phyloP scores from a whole-genome alignment of 441 rosid species.

The Euphorbia schlechtendalii region DNA sequence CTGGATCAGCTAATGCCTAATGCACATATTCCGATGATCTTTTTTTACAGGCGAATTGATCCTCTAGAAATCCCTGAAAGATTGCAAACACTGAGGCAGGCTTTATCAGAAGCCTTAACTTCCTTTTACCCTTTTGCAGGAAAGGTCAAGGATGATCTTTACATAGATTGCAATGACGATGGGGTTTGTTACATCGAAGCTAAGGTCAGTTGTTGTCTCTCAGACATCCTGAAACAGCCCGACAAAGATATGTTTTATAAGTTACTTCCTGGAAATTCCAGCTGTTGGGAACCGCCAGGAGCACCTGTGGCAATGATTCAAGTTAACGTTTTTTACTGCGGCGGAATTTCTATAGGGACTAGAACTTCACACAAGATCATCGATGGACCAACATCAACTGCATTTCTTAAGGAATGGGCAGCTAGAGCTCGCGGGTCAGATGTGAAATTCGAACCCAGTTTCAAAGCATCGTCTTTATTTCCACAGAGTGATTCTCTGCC shows the following conservation, averaged over 20 bases:
- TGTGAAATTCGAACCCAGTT: not conserved
- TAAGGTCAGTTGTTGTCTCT: too few species aligned
- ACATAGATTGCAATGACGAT: slow-evolving; percentile 22
- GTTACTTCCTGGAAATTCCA: not conserved
- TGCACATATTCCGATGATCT: slow-evolving; percentile 29
- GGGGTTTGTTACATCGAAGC: slow-evolving; percentile 23
- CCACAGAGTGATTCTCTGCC: slow-evolving; percentile 12
- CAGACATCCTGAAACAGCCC: not conserved
- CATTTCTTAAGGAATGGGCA: slow-evolving; percentile 19
- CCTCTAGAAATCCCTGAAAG: slow-evolving; percentile 1
- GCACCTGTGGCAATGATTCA: slow-evolving; percentile 7
- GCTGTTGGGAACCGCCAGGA: too few species aligned
- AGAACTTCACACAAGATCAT: slow-evolving; percentile 17
- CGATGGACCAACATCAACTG: slow-evolving; percentile 16
- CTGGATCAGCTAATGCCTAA: slow-evolving; percentile 33
- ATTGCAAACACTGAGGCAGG: slow-evolving; percentile 28
- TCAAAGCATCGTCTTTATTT: slow-evolving; percentile 18
- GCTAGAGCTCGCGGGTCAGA: not conserved
- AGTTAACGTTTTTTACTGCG: slow-evolving; percentile 21
- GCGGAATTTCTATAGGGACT: slow-evolving; percentile 25
- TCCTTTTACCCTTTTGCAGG: slow-evolving; percentile 26
- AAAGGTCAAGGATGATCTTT: slow-evolving; percentile 10
- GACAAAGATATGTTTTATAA: not conserved
- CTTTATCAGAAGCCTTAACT: slow-evolving; percentile 32
- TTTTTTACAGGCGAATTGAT: slow-evolving; percentile 31